phyloP scores from a whole-genome alignment of 495 filamentous ascomycete species.

The Trichocladium uniseriatum region DNA sequence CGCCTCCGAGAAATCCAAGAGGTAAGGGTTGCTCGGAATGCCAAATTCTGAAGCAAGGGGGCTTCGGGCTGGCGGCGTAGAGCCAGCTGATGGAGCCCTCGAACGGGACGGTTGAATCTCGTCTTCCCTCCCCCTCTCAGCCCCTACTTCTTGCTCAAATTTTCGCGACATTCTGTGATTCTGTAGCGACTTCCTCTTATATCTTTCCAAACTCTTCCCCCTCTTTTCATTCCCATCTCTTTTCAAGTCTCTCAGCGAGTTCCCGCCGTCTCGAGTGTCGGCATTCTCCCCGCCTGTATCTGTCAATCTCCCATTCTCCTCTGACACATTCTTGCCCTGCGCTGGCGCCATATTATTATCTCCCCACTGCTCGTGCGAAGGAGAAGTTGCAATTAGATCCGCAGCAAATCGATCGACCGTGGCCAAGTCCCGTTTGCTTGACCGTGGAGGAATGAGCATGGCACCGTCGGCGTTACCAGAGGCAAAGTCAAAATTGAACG shows the following conservation, averaged over 20 bases:
- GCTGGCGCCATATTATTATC: too few species aligned
- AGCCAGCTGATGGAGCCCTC: not conserved
- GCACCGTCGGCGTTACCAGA: not conserved
- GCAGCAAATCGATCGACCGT: not conserved
- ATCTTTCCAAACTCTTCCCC: not conserved
- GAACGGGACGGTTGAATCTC: not conserved
- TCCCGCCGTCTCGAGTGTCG: not conserved
- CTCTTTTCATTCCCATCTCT: not conserved
- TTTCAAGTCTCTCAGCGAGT: not conserved
- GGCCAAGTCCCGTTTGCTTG: conserved; percentile 13
- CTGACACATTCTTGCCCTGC: too few species aligned
- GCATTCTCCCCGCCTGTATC: too few species aligned
- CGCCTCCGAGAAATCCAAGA: conserved; percentile 3
- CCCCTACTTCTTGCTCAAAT: too few species aligned
- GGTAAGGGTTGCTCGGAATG: conserved; percentile 6
- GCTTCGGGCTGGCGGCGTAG: not conserved
- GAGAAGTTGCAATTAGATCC: not conserved
- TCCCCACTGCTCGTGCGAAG: not conserved
- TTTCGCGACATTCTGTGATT: not conserved
- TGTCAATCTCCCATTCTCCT: too few species aligned
- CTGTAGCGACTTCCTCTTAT: not conserved
- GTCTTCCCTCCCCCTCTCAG: not conserved
- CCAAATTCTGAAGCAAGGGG: not conserved
- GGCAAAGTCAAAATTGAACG: conserved; percentile 4
- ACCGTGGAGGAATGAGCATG: conserved; percentile 18